A percentile compares a stretch with the other conserved stretches of the same genome.
Conservation (phyloP, 805 yeast genomes). For the Schizosaccharomyces osmophilus region DNA sequence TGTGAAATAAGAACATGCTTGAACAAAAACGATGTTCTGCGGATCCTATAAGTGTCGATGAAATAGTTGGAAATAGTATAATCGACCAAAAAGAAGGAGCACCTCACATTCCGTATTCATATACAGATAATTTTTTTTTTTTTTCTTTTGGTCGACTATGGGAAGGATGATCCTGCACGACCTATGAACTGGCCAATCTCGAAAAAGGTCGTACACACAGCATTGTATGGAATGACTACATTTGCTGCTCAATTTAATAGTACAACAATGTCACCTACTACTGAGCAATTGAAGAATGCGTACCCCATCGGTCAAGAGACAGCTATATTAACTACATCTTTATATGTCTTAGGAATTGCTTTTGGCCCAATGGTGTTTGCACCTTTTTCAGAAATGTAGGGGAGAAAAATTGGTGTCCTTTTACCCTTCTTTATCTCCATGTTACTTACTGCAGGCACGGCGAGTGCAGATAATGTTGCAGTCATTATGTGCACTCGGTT, state of each 20-base stretch:
- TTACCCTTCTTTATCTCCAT: slow-evolving; percentile 16
- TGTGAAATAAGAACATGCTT: no score
- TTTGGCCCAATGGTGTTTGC: slow-evolving; percentile 69
- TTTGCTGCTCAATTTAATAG: slow-evolving; percentile 48
- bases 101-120: no score
- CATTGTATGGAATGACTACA: background rate
- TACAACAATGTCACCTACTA: slow-evolving; percentile 48
- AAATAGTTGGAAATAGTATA: no score
- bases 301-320: slow-evolving; percentile 43
- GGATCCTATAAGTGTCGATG: no score
- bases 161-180: background rate
- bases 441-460: slow-evolving; percentile 4
- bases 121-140: background rate
- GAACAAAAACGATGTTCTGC: no score
- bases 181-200: background rate
- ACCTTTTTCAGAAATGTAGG: slow-evolving; percentile 38
- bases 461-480: background rate
- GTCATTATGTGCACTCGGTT: slow-evolving; percentile 17
- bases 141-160: background rate
- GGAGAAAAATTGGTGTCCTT: background rate
- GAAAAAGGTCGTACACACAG: background rate
- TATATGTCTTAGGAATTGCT: slow-evolving; percentile 55
- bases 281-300: slow-evolving; percentile 18
- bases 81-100: no score
- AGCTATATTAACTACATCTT: slow-evolving; percentile 48